Percentiles rank a stretch among this genome's conserved stretches.
phyloP scores from a whole-genome alignment of 371 early-diverging fungal species.

The Mortierella sp. region DNA sequence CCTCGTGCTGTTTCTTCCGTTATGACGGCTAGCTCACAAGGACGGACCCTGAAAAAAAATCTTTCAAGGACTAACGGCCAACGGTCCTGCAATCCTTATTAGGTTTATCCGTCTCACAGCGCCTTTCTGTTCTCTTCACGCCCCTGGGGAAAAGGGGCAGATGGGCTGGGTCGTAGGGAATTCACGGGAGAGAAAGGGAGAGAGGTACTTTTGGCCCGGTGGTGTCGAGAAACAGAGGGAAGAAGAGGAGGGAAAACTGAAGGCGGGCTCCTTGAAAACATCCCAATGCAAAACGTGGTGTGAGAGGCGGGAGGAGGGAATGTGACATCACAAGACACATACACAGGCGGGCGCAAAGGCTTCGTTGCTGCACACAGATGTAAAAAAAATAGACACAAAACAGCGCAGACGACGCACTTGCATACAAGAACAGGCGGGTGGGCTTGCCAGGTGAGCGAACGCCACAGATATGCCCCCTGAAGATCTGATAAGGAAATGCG shows the following conservation, averaged over 20 bases:
- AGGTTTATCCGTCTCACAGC: neutral
- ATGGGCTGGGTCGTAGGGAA: neutral
- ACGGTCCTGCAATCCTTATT: neutral
- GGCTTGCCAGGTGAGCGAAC: too few relatives aligned
- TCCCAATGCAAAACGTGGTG: neutral
- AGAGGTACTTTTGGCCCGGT: neutral
- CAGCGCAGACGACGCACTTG: too few relatives aligned
- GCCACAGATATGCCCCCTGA: too few relatives aligned
- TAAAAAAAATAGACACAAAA: neutral
- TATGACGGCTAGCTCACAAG: neutral
- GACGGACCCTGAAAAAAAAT: constrained; percentile 9
- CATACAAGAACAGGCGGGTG: too few relatives aligned
- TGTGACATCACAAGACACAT: neutral
- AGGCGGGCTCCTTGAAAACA: neutral
- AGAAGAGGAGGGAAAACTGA: neutral
- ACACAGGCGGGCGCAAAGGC: neutral
- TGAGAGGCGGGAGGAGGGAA: neutral
- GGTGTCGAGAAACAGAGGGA: neutral
- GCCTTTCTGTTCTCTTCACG: neutral
- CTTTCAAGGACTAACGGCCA: neutral
- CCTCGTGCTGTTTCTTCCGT: neutral
- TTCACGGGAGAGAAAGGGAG: neutral
- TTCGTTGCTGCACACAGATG: neutral
- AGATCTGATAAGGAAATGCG: too few relatives aligned
- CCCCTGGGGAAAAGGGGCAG: neutral